Conservation (phyloP, 2,329 filamentous ascomycete genomes). For the Cordyceps militaris region DNA sequence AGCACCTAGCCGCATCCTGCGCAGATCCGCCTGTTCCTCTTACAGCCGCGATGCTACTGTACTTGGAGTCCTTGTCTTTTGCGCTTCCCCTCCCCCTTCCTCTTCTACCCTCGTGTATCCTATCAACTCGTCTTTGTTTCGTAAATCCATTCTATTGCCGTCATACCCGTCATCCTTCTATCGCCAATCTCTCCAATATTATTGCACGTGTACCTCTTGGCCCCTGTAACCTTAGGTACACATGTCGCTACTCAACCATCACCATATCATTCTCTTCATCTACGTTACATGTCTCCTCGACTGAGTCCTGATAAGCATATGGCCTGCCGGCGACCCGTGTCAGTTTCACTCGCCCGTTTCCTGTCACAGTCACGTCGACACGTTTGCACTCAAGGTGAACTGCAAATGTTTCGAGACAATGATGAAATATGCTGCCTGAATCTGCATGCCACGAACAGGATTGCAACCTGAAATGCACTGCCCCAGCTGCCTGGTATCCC, state of each 20-base stretch:
- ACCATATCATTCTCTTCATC: not conserved
- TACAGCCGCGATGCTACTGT: too few species aligned
- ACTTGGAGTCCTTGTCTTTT: not conserved
- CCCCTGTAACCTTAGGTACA: not conserved
- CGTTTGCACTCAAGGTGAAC: not conserved
- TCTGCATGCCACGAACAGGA: conserved; percentile 22
- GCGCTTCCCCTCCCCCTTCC: not conserved
- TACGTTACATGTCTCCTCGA: not conserved
- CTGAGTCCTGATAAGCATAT: not conserved
- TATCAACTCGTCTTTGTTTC: conserved; percentile 2
- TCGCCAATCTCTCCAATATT: not conserved
- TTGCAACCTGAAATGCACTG: conserved; percentile 30
- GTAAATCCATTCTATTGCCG: conserved; percentile 2
- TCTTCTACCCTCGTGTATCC: not conserved
- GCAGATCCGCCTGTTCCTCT: not conserved
- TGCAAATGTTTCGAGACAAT: conserved; percentile 7
- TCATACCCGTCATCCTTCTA: not conserved
- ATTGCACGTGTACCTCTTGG: not conserved
- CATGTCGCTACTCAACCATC: not conserved
- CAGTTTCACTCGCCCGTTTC: not conserved
- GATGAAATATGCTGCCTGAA: conserved; percentile 17
- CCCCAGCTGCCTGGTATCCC: conserved; percentile 31
- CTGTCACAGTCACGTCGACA: not conserved
- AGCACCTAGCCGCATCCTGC: not conserved
- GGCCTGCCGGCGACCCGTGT: not conserved